Conservation (phyloP, 192 early-diverging fungal genomes). For the Phlyctochytrium arcticum region DNA sequence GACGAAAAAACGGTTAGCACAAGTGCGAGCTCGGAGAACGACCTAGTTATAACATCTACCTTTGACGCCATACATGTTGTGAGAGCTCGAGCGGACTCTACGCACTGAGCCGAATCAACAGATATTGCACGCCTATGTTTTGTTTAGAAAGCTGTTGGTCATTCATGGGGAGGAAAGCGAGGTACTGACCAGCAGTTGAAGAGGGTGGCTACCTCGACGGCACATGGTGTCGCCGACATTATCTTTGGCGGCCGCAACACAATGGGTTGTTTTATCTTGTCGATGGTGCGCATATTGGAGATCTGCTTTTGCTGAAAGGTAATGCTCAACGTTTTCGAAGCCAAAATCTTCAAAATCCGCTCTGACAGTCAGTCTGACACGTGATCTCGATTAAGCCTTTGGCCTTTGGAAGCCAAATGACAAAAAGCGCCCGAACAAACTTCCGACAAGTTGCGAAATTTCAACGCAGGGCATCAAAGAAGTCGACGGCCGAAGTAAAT, state of each 20-base stretch:
- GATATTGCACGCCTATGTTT: slow-evolving; percentile 11
- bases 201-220: slow-evolving; percentile 35
- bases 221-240: slow-evolving; percentile 35
- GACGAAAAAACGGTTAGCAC: neutral
- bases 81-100: slow-evolving; percentile 17
- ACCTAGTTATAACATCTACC: neutral
- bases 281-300: slow-evolving; percentile 28
- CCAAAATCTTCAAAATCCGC: too few relatives aligned
- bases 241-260: slow-evolving; percentile 36
- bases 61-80: slow-evolving; percentile 24
- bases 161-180: neutral
- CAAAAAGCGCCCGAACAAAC: too few relatives aligned
- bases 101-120: slow-evolving; percentile 16
- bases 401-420: too few relatives aligned
- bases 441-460: too few relatives aligned
- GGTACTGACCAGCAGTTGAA: slow-evolving; percentile 43
- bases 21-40: neutral
- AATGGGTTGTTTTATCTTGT: slow-evolving; percentile 34
- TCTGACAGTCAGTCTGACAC: too few relatives aligned
- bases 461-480: too few relatives aligned
- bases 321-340: too few relatives aligned
- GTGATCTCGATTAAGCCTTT: too few relatives aligned
- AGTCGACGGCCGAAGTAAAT: too few relatives aligned
- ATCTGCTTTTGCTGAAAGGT: too few relatives aligned
- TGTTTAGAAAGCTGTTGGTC: neutral